Percentiles rank a stretch among this genome's conserved stretches.
phyloP scores from a whole-genome alignment of 177 flowering plant genomes.

The Telopea speciosissima region DNA sequence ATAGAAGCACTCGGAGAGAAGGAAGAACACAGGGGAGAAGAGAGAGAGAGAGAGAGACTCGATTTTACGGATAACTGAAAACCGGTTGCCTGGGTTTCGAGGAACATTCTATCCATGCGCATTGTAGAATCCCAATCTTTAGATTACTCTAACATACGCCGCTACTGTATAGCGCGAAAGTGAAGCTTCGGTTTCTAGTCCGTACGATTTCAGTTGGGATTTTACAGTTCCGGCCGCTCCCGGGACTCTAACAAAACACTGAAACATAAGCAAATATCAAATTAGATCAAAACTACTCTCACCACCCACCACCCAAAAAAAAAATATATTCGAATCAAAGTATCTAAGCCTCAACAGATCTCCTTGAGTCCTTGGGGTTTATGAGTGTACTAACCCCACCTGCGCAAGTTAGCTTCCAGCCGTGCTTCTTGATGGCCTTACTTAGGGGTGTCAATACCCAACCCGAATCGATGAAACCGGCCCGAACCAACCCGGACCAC shows the following conservation, averaged over 20 bases:
- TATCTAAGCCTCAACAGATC: too few species aligned
- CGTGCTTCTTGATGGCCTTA: too few species aligned
- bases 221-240: neutral
- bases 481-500: too few species aligned
- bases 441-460: too few species aligned
- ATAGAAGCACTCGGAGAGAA: neutral
- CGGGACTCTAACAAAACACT: neutral
- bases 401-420: too few species aligned
- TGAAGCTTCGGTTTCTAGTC: neutral
- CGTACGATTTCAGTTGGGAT: slow-evolving; percentile 2
- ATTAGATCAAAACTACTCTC: too few species aligned
- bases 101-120: slow-evolving; percentile 8
- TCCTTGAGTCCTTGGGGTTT: too few species aligned
- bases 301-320: too few species aligned
- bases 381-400: too few species aligned
- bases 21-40: neutral
- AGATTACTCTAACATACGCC: slow-evolving; percentile 1
- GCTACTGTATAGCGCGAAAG: neutral
- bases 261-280: too few species aligned
- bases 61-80: neutral
- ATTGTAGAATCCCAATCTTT: slow-evolving; percentile 2
- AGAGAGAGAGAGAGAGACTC: neutral
- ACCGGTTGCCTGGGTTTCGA: slow-evolving; percentile 8
- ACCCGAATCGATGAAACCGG: too few species aligned
- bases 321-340: too few species aligned